Base-by-base conservation (phyloP, 208 protist species). In the Phytomonas francai region DNA sequence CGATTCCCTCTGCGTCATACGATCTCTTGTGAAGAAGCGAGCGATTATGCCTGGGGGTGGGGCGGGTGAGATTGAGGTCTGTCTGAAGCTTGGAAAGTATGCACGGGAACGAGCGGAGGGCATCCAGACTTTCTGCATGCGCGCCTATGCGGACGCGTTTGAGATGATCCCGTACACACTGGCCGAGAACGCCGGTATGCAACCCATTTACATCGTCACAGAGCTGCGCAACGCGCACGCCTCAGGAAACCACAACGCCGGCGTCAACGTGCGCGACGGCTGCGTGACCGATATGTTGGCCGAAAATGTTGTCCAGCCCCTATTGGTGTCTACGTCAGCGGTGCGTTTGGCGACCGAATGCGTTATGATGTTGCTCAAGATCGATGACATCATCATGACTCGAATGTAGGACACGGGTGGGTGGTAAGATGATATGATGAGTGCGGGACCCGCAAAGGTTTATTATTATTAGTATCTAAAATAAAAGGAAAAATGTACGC, bases 1-100 rank as follows among this genome's bases (percentile, higher is more conserved):
- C 75, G 99, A 99, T 82, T 98, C 98, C 3, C 86, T 99, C n/a
- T 99, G 99, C 75, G 98, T 99, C 54, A 96, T 99, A 65, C 88
- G 98, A 27, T 98, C 88, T 28, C 93, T 99, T n/a, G 96, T 99
- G 58, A 99, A 99, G 94, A 95, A 96, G 72, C 87, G 81, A 34
- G 83, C 82, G 30, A 83, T 98, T 29, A 96, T 99, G 70, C 85
- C 98, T 31, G 98, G 98, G 70, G 98, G 98, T 42, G 95, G 95
- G 73, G 97, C 97, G 6, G 91, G 97, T 32, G 98, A 99, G 78
- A 98, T 97, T 36, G 96, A 99, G 79, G 70, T 99, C 25, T 87
- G 93, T 34, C 72, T 95, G 59, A 81, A 92, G 67, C 90, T 99
- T 25, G 78, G 74, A 56, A 92, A 97, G 71, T 92, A 92, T 60